Evolutionary conservation across 208 protist species (phyloP).

Genomic region (Trypanosoma platydactyli): DNA sequence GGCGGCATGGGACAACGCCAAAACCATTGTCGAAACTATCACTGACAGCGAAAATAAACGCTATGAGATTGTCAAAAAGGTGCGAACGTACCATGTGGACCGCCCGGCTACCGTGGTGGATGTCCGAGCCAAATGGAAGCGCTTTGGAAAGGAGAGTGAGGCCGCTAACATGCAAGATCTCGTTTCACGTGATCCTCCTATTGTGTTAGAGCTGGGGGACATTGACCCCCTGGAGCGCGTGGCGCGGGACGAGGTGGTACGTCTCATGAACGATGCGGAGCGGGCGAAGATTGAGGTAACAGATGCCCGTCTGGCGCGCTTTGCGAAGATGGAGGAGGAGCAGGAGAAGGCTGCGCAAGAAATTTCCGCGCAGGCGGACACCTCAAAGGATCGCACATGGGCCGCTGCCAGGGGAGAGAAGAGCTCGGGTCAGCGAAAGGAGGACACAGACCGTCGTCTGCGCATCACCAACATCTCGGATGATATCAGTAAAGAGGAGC

Average conservation of each 20-base stretch:
- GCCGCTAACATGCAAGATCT: constrained; percentile 35
- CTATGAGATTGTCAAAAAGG: constrained; percentile 70
- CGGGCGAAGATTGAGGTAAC: constrained; percentile 51
- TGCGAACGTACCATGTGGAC: constrained; percentile 59
- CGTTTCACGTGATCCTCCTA: constrained; percentile 62
- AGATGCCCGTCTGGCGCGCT: constrained; percentile 55
- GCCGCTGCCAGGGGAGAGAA: constrained; percentile 30
- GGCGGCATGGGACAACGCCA: constrained; percentile 62
- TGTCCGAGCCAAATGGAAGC: constrained; percentile 47
- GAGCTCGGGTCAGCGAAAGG: constrained; percentile 33
- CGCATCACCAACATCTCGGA: constrained; percentile 85
- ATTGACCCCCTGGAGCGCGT: constrained; percentile 75
- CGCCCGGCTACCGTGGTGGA: constrained; percentile 50
- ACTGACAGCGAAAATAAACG: constrained; percentile 57
- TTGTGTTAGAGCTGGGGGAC: constrained; percentile 76
- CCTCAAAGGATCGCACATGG: constrained; percentile 46
- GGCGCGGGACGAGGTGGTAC: constrained; percentile 72
- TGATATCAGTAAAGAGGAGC: constrained; percentile 75
- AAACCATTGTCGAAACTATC: constrained; percentile 31
- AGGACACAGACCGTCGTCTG: constrained; percentile 49
- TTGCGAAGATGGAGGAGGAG: constrained; percentile 38
- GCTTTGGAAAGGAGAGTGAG: constrained; percentile 52
- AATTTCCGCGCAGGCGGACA: constrained; percentile 20
- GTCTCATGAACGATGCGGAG: constrained; percentile 66
- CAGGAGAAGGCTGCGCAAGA: constrained; percentile 29